These are phyloP conservation scores for Lachnellula hyalina DNA, from an alignment of 2,329 filamentous ascomycete species.

Conservation along the genomic window DNA sequence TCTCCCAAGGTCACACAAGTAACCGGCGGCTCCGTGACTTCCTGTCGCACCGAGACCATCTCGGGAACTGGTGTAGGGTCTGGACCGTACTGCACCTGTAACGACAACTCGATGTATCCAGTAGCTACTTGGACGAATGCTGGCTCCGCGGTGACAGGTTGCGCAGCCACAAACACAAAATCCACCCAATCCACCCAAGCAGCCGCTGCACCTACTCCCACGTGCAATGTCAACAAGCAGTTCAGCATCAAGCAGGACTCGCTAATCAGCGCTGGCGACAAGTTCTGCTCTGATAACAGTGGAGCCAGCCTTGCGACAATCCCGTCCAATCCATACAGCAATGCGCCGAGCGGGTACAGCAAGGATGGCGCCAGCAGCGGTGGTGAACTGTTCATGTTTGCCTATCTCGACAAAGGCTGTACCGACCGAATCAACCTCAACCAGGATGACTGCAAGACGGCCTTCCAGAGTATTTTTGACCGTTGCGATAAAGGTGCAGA, in stretches of 20 bases:
- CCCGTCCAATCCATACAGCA: background rate
- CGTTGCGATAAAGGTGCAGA: background rate
- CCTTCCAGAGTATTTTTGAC: background rate
- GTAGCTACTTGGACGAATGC: background rate
- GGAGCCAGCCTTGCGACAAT: background rate
- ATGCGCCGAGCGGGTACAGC: background rate
- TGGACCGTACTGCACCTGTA: background rate
- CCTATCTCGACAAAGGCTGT: background rate
- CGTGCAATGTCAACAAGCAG: background rate
- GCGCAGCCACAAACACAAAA: background rate
- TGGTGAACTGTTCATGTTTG: background rate
- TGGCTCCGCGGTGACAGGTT: background rate
- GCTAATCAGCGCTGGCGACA: background rate
- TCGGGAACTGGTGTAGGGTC: background rate
- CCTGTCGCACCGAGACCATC: background rate
- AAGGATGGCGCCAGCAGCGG: background rate
- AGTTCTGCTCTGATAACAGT: background rate
- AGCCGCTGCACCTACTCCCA: background rate
- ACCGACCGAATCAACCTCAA: background rate
- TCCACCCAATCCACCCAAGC: background rate
- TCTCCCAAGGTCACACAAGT: background rate
- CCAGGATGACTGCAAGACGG: background rate
- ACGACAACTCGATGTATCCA: background rate
- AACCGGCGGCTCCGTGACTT: background rate
- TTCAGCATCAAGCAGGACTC: background rate